Base-by-base conservation (phyloP, 106 monocot species). In the Alisma plantagoaquatica region DNA sequence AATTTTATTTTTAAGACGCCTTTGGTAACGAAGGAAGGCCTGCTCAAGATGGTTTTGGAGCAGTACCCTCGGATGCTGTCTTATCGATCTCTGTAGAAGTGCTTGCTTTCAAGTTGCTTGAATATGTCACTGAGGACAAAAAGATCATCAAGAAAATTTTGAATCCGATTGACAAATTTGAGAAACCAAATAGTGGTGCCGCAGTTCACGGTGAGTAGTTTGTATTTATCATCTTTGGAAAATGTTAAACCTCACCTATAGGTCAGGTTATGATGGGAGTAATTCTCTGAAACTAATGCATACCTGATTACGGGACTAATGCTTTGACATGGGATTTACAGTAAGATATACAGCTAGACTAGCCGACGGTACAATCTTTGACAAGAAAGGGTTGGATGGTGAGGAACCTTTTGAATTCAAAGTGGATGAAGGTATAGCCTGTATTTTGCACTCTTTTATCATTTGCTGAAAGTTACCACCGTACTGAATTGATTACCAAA, bases 281-380 rank as follows among this genome's bases (percentile, higher is more conserved):
- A 17, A 16, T 47, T 31, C 22, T 19, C 3, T 8, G 15, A 26
- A 12, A 22, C 22, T 29, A 23, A 48, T 27, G 23, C 19, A 17
- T 10, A 4, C 25, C 2, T 60, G 21, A 46, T 60, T 41, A 12
- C 45, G 31, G 18, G 8, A 4, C 23, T 29, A 4, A 21, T 5
- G 10, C 1, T 10, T 51, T 24, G n/a, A n/a, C 18, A 1, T 20
- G 14, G 29, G 17, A 10, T 2, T 59, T 53, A 32, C 72, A 86
- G 96, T 85, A 19, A 98, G 82, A 67, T 60, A 89, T 56, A 74
- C 61, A 60, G 96, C 89, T 21, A 89, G 81, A 54, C 57, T 98
- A 19, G 64, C 66, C 60, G 76, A 89, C 74, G 89, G 89, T 6
- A 79, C 84, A 1, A 43, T 98, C 3, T 98, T 98, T 49, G 47